Conservation (phyloP, 768 basidiomycete genomes). For the Scleroderma citrinum region DNA sequence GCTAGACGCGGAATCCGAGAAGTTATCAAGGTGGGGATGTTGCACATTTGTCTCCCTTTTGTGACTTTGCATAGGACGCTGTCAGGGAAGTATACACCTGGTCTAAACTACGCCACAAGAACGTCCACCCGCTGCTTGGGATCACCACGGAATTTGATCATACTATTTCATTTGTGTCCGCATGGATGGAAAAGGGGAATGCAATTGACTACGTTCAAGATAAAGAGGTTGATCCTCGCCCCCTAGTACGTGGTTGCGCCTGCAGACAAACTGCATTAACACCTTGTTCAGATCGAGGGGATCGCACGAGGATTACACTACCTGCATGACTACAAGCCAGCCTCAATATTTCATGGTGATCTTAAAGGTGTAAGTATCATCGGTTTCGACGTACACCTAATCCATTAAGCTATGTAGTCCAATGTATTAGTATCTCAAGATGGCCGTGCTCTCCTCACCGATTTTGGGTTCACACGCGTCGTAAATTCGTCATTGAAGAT, state of each 20-base stretch:
- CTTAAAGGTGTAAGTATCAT: neutral
- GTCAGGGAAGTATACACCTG: neutral
- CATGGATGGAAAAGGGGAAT: neutral
- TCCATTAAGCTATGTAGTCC: conserved; percentile 18
- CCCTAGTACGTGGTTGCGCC: neutral
- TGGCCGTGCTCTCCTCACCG: conserved; percentile 34
- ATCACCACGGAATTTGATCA: neutral
- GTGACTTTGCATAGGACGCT: neutral
- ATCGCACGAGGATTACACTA: conserved; percentile 32
- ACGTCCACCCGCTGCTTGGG: neutral
- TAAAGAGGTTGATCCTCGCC: neutral
- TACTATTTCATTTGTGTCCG: neutral
- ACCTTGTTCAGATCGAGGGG: conserved; percentile 25
- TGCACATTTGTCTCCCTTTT: neutral
- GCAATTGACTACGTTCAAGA: neutral
- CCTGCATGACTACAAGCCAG: conserved; percentile 26
- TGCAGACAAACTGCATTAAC: neutral
- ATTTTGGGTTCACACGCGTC: conserved; percentile 32
- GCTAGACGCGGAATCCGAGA: neutral
- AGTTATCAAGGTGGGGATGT: neutral
- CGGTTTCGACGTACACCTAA: conserved; percentile 15
- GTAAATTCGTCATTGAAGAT: neutral
- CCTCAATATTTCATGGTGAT: conserved; percentile 21
- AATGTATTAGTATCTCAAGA: conserved; percentile 37
- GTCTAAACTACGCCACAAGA: neutral